phyloP scores from a whole-genome alignment of 2,329 filamentous ascomycete species.

The Aspergillus viridinutans region DNA sequence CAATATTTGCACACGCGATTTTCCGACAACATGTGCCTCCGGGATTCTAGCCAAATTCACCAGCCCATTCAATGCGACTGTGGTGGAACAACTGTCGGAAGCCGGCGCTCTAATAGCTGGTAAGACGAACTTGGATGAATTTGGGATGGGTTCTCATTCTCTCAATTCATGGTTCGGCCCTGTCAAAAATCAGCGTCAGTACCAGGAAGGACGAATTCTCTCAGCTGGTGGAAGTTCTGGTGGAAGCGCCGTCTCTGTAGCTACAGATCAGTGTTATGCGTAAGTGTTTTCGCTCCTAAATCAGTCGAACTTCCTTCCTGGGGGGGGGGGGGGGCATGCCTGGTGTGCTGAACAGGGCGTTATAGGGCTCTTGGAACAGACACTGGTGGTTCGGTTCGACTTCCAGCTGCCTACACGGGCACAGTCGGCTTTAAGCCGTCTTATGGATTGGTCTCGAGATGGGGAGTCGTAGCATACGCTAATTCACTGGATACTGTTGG shows the following conservation, averaged over 20 bases:
- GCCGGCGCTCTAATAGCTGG: constrained; percentile 63
- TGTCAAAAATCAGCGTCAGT: constrained; percentile 52
- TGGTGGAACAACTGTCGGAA: constrained; percentile 63
- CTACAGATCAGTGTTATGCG: constrained; percentile 57
- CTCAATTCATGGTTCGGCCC: constrained; percentile 63
- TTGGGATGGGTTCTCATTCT: constrained; percentile 88
- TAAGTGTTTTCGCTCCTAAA: constrained; percentile 30
- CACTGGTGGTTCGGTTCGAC: constrained; percentile 81
- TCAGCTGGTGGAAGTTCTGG: constrained; percentile 90
- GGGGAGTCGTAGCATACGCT: constrained; percentile 84
- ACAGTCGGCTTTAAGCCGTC: constrained; percentile 85
- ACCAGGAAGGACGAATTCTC: constrained; percentile 37
- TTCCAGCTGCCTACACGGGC: constrained; percentile 83
- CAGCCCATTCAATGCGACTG: constrained; percentile 78
- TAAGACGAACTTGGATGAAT: constrained; percentile 94
- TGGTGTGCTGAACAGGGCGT: constrained; percentile 7
- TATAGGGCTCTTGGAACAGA: constrained; percentile 78
- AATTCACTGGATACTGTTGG: constrained; percentile 92
- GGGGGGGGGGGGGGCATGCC: neutral
- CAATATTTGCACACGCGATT: constrained; percentile 63
- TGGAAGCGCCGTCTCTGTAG: constrained; percentile 83
- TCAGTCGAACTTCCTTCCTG: constrained; percentile 1
- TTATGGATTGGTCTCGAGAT: constrained; percentile 80
- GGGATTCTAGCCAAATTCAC: constrained; percentile 64
- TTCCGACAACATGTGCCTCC: constrained; percentile 82